These are phyloP conservation scores for Apiospora saccharicola DNA, from an alignment of 2,329 filamentous ascomycete species.

Conservation along the genomic window DNA sequence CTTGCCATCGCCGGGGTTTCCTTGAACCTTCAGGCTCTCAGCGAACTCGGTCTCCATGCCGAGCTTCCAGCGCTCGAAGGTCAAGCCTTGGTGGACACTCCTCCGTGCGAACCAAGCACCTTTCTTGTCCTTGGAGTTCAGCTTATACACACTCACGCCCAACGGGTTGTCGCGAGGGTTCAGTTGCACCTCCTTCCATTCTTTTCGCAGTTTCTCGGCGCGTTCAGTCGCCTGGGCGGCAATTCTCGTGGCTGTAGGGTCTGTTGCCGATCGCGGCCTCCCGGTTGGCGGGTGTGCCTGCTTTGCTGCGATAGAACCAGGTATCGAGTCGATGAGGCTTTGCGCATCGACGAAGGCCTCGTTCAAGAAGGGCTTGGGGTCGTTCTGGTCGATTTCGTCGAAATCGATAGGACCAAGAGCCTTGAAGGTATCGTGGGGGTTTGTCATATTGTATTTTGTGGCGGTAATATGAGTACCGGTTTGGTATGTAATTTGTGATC, in stretches of 20 bases:
- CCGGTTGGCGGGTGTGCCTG: conserved; percentile 50
- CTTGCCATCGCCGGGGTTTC: conserved; percentile 73
- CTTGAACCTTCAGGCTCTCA: conserved; percentile 76
- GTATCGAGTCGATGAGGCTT: conserved; percentile 79
- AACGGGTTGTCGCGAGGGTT: conserved; percentile 77
- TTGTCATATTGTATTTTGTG: neutral
- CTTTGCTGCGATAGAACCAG: conserved; percentile 55
- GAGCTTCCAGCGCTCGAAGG: conserved; percentile 79
- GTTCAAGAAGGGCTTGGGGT: conserved; percentile 61
- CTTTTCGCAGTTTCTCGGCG: conserved; percentile 69
- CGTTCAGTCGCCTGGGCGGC: conserved; percentile 55
- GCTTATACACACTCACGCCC: conserved; percentile 80
- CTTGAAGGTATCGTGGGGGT: conserved; percentile 60
- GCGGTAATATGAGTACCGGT: neutral
- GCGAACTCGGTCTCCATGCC: conserved; percentile 82
- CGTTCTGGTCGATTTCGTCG: conserved; percentile 49
- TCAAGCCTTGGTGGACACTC: conserved; percentile 80
- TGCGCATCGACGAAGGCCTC: conserved; percentile 72
- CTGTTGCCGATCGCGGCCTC: conserved; percentile 63
- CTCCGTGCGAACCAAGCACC: conserved; percentile 90
- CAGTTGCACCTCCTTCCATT: conserved; percentile 88
- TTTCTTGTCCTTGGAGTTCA: conserved; percentile 78
- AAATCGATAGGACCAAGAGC: conserved; percentile 60
- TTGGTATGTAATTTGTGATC: neutral
- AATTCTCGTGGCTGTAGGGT: conserved; percentile 56